These are phyloP conservation scores for Neonectria sp. DNA, from an alignment of 2,329 filamentous ascomycete genomes.

Conservation along the genomic window DNA sequence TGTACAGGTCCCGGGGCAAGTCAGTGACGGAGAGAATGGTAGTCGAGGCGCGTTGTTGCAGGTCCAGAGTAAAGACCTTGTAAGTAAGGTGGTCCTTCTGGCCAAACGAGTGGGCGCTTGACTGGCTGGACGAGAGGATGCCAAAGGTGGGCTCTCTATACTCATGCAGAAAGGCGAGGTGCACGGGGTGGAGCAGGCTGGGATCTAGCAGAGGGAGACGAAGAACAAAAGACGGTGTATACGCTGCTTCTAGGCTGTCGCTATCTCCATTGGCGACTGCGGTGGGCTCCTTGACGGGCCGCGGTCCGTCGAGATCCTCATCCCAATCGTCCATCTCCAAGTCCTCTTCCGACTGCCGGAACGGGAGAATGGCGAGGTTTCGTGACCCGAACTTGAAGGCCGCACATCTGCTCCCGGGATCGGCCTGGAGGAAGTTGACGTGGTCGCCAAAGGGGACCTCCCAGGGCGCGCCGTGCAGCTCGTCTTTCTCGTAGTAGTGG, in stretches of 20 bases:
- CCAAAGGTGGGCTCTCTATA: slow-evolving; percentile 98
- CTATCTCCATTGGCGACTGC: slow-evolving; percentile 54
- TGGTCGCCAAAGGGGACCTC: slow-evolving; percentile 81
- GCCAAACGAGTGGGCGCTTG: slow-evolving; percentile 83
- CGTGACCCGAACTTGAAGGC: slow-evolving; percentile 92
- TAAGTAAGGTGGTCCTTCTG: slow-evolving; percentile 90
- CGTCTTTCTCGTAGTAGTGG: slow-evolving; percentile 98
- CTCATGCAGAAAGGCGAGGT: slow-evolving; percentile 94
- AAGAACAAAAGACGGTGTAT: slow-evolving; percentile 93
- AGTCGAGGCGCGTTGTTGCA: slow-evolving; percentile 94
- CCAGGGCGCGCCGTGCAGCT: slow-evolving; percentile 87
- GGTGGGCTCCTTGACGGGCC: slow-evolving; percentile 64
- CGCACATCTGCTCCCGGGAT: slow-evolving; percentile 93
- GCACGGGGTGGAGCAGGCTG: slow-evolving; percentile 87
- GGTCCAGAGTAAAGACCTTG: slow-evolving; percentile 94
- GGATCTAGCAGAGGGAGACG: slow-evolving; percentile 91
- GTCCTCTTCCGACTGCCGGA: slow-evolving; percentile 88
- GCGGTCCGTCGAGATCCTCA: slow-evolving; percentile 81
- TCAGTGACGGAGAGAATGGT: slow-evolving; percentile 89
- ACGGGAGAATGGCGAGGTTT: slow-evolving; percentile 94
- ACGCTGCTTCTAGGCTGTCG: slow-evolving; percentile 73
- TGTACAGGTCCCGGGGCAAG: slow-evolving; percentile 89
- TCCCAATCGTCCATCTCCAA: slow-evolving; percentile 94
- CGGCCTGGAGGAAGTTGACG: slow-evolving; percentile 86
- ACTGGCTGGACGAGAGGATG: slow-evolving; percentile 84